These are phyloP conservation scores for Cladophialophora yegresii DNA, from an alignment of 2,329 filamentous ascomycete genomes.

Conservation along the genomic window DNA sequence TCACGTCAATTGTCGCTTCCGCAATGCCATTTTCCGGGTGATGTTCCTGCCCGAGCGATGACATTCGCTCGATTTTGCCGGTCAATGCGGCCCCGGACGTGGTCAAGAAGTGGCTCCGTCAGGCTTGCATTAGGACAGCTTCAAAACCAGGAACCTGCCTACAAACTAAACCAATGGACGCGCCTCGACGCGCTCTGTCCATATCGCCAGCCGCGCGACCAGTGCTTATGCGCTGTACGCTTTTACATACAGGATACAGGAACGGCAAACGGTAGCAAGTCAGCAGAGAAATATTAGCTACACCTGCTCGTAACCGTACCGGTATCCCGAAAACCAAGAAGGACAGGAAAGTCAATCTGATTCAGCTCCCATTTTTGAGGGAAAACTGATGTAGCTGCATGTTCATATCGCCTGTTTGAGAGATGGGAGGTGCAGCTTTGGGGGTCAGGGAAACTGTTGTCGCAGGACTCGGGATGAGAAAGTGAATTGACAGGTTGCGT, in stretches of 20 bases:
- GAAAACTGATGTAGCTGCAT: neutral
- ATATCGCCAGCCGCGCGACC: conserved; percentile 32
- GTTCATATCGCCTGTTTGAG: neutral
- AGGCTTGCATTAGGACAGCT: conserved; percentile 33
- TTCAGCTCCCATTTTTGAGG: neutral
- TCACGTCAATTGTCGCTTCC: conserved; percentile 29
- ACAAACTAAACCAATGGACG: conserved; percentile 29
- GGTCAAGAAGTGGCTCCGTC: conserved; percentile 22
- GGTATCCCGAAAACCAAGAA: conserved; percentile 14
- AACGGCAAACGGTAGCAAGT: conserved; percentile 8
- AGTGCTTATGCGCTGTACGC: conserved; percentile 27
- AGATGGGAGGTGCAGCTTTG: neutral
- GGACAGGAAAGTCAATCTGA: neutral
- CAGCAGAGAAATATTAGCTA: conserved; percentile 11
- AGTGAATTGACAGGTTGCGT: conserved; percentile 9
- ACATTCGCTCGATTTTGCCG: conserved; percentile 28
- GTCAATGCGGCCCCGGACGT: conserved; percentile 28
- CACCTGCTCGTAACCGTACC: conserved; percentile 18
- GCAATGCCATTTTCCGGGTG: conserved; percentile 24
- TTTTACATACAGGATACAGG: conserved; percentile 15
- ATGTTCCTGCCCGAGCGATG: conserved; percentile 24
- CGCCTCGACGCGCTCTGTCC: conserved; percentile 31
- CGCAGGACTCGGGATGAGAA: conserved; percentile 1
- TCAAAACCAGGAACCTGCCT: conserved; percentile 32
- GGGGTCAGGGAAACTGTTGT: conserved; percentile 10